Percentiles rank a stretch among this genome's conserved stretches.
phyloP scores from a whole-genome alignment of 2,329 filamentous ascomycete species.

The Plenodomus tracheiphilus region DNA sequence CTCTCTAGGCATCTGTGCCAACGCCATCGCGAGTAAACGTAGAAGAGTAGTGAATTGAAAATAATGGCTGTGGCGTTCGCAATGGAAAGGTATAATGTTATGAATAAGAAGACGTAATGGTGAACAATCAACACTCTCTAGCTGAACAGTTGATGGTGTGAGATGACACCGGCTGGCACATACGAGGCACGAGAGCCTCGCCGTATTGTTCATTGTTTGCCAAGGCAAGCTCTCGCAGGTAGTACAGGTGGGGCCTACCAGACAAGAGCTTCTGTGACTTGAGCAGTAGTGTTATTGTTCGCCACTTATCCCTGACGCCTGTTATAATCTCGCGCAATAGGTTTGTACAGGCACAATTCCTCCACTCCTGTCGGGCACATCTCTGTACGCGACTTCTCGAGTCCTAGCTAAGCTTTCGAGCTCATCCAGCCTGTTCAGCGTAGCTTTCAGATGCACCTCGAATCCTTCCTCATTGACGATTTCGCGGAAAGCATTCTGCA shows the following conservation, averaged over 20 bases:
- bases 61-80: neutral
- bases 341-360: constrained; percentile 35
- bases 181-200: no score
- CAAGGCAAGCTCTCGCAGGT: no score
- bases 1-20: neutral
- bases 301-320: neutral
- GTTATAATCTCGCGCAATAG: constrained; percentile 32
- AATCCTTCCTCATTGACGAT: constrained; percentile 79
- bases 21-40: neutral
- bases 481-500: constrained; percentile 87
- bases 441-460: constrained; percentile 77
- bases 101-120: neutral
- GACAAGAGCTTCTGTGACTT: neutral
- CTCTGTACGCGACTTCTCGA: constrained; percentile 88
- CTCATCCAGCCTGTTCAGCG: constrained; percentile 78
- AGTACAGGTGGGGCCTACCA: neutral
- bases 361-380: constrained; percentile 47
- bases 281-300: no score
- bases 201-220: no score
- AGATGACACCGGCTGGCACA: no score
- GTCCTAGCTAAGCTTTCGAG: constrained; percentile 93
- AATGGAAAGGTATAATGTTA: neutral
- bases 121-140: no score
- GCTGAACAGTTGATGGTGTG: no score
- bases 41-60: neutral